Conservation (phyloP, 2,329 filamentous ascomycete genomes). For the Aspergillus quadrilineatus region DNA sequence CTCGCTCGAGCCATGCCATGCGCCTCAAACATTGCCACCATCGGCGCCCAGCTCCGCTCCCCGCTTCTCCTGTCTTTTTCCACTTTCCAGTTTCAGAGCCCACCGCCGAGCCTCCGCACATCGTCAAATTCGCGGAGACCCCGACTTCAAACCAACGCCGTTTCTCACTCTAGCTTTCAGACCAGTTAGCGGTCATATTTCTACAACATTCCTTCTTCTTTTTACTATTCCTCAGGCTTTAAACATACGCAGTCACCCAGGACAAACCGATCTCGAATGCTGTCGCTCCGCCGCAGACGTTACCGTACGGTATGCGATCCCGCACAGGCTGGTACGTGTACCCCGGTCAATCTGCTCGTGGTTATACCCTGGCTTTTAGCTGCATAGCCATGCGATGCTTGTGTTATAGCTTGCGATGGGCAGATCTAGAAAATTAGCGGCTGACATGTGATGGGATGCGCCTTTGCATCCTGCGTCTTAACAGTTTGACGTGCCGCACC, state of each 20-base stretch:
- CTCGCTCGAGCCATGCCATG: background rate
- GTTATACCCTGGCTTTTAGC: background rate
- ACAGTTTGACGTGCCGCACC: conserved; percentile 57
- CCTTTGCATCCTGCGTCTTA: background rate
- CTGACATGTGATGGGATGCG: conserved; percentile 2
- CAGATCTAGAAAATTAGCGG: background rate
- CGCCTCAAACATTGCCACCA: background rate
- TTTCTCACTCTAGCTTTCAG: background rate
- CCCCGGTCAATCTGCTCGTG: background rate
- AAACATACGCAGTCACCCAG: conserved; percentile 3
- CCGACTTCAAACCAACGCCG: background rate
- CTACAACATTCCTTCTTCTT: conserved; percentile 6
- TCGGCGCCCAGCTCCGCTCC: background rate
- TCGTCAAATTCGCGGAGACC: conserved; percentile 7
- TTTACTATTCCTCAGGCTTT: conserved; percentile 1
- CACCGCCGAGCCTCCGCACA: conserved; percentile 10
- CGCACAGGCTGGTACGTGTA: conserved; percentile 44
- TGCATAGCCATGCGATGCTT: background rate
- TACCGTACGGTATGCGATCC: conserved; percentile 42
- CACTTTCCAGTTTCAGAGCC: background rate
- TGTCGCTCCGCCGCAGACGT: conserved; percentile 24
- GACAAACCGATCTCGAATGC: conserved; percentile 23
- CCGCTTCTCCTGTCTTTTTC: conserved; percentile 3
- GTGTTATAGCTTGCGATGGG: background rate
- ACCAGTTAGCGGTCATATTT: conserved; percentile 2